A percentile compares a stretch with the other conserved stretches of the same genome.
These are phyloP conservation scores for Nectriaceae sp. DNA, from an alignment of 2,329 filamentous ascomycete genomes.

Conservation along the genomic window DNA sequence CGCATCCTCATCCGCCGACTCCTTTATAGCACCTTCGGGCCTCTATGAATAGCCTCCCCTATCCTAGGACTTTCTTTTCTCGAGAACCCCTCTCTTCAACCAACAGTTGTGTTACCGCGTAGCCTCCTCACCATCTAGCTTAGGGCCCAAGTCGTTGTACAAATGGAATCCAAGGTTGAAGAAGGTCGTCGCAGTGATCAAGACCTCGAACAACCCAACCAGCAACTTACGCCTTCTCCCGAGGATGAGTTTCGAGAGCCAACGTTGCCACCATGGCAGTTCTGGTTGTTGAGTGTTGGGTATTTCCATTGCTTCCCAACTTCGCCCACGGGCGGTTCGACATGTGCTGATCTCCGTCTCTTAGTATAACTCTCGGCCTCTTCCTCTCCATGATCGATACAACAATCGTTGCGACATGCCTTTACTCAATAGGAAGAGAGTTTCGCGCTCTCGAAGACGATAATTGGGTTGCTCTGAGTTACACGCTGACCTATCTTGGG, in stretches of 20 bases:
- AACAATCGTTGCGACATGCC: slow-evolving; percentile 60
- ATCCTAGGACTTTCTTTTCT: too few relatives aligned
- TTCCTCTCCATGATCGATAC: slow-evolving; percentile 62
- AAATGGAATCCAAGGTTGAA: too few relatives aligned
- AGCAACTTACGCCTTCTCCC: too few relatives aligned
- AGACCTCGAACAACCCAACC: too few relatives aligned
- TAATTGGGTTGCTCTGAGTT: slow-evolving; percentile 58
- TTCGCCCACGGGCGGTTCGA: neutral
- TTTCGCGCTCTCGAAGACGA: slow-evolving; percentile 47
- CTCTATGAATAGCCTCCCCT: too few relatives aligned
- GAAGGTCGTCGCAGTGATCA: too few relatives aligned
- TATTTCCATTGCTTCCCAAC: slow-evolving; percentile 12
- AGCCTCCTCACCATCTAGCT: too few relatives aligned
- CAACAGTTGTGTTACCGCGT: too few relatives aligned
- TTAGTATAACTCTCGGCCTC: slow-evolving; percentile 52
- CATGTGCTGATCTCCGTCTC: neutral
- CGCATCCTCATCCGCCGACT: too few relatives aligned
- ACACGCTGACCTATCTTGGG: slow-evolving; percentile 58
- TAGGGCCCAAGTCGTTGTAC: too few relatives aligned
- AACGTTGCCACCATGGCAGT: slow-evolving; percentile 31
- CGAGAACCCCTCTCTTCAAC: too few relatives aligned
- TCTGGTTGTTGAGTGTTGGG: slow-evolving; percentile 38
- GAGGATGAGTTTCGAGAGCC: slow-evolving; percentile 5
- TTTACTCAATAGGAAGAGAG: slow-evolving; percentile 56
- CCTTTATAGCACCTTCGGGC: too few relatives aligned